Evolutionary conservation across 768 basidiomycete genomes (phyloP).

Genomic region (Agaricus sinodeliciosus): DNA sequence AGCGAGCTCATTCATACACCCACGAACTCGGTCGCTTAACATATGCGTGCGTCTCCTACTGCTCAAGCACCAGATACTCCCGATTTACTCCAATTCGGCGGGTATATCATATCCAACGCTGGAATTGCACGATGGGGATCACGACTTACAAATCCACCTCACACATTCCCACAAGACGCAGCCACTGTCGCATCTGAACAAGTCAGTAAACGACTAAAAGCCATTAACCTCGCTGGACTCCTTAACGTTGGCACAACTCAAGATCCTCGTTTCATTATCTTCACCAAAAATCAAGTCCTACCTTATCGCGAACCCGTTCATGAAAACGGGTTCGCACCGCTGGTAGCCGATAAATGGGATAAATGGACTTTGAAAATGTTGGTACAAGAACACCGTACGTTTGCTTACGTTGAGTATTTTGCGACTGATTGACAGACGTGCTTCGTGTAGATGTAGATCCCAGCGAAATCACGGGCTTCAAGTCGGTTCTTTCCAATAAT

Average conservation of each 20-base stretch:
- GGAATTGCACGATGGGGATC: conserved; percentile 5
- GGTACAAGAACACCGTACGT: not conserved
- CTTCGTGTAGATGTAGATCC: conserved; percentile 1
- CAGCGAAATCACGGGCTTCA: conserved; percentile 2
- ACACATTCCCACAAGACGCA: conserved; percentile 1
- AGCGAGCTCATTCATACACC: not conserved
- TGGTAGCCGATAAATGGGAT: not conserved
- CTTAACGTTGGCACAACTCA: not conserved
- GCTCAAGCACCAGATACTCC: too few relatives aligned
- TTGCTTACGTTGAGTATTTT: not conserved
- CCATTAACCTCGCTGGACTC: not conserved
- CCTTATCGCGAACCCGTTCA: not conserved
- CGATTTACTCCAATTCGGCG: conserved; percentile 4
- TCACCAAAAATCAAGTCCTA: not conserved
- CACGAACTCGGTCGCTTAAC: not conserved
- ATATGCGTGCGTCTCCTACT: not conserved
- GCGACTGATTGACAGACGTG: too few relatives aligned
- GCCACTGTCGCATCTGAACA: not conserved
- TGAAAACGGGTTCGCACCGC: not conserved
- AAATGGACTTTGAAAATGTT: conserved; percentile 4
- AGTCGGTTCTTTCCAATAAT: conserved; percentile 1
- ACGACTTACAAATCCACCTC: not conserved
- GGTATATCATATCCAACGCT: conserved; percentile 1
- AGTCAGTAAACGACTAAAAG: not conserved
- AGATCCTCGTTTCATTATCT: conserved; percentile 1